Base-by-base conservation (phyloP, 176 grass and related monocot species). In the Urochloa ruziziensis region DNA sequence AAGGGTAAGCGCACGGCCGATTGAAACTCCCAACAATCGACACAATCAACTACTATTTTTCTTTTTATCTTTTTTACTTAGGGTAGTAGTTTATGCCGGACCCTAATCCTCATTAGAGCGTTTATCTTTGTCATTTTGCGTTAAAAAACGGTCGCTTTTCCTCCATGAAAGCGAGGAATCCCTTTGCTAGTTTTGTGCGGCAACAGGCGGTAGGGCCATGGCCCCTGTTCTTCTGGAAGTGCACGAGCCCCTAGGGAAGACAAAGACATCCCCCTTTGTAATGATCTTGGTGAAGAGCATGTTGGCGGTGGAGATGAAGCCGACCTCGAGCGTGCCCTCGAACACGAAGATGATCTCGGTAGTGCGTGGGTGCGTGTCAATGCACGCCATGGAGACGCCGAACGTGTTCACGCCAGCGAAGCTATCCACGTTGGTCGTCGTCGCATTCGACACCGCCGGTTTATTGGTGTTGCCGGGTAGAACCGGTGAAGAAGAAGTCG, bases 331-430 rank as follows among this genome's bases (percentile, higher is more conserved):
- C 60, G 44, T 65, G 62, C 87, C 94, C 16, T 94, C 37, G 61
- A 88, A 81, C 27, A 97, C 91, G 61, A 97, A 94, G 63, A 97
- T 60, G 15, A 97, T 90, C 89, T 97, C 94, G 0, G 94, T 94
- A 67, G 86, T 91, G 15, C 94, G 91, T 13, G 94, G 94, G 89
- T 94, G 94, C 11, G 94, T 94, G 89, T 97, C 91, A 36, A 97
- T 88, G 65, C 91, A 87, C 52, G 91, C 86, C 30, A 97, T 84
- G 67, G 94, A 94, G 19, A 94, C 89, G 17, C 94, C 94, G 2
- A 97, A 56, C 10, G 94, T 92, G 87, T 97, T 97, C 10, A 94
- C 84, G 6, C 94, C 94, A 1, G 94, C 75, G 70, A 97, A 79
- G 16, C 7, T 48, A 65, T 56, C 21, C 35, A 97, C 89, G 33